These are phyloP conservation scores for Quercus dentata DNA, from an alignment of 306 rosid genomes.

Conservation along the genomic window DNA sequence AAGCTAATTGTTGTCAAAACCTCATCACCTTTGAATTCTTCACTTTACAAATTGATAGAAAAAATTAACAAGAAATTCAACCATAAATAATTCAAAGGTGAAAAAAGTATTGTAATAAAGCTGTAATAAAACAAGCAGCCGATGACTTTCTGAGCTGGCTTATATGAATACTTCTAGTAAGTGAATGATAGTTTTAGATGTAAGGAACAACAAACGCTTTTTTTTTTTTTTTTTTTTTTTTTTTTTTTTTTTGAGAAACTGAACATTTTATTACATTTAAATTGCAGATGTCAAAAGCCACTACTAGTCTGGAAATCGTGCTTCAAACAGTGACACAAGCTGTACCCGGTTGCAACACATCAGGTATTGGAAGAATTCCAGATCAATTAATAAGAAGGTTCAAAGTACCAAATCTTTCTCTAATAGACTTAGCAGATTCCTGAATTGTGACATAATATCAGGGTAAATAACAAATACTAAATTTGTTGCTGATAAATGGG, in stretches of 20 bases:
- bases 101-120: neutral
- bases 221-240: too few relatives aligned
- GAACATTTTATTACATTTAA: neutral
- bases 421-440: slow-evolving; percentile 71
- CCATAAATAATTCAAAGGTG: neutral
- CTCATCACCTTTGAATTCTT: slow-evolving; percentile 90
- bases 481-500: neutral
- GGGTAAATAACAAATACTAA: neutral
- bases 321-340: slow-evolving; percentile 9
- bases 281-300: neutral
- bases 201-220: neutral
- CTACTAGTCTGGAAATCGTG: neutral
- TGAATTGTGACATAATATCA: slow-evolving; percentile 31
- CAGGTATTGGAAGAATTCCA: slow-evolving; percentile 85
- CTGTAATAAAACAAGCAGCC: neutral
- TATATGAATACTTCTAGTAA: neutral
- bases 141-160: neutral
- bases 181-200: neutral
- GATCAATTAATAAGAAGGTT: slow-evolving; percentile 88
- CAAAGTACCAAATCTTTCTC: slow-evolving; percentile 64
- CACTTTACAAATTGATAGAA: slow-evolving; percentile 18
- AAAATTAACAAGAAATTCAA: slow-evolving; percentile 11
- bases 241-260: neutral
- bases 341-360: slow-evolving; percentile 73
- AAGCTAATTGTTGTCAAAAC: slow-evolving; percentile 54